These are phyloP conservation scores for Monosporascus sp. DNA, from an alignment of 2,329 filamentous ascomycete genomes.

Conservation along the genomic window DNA sequence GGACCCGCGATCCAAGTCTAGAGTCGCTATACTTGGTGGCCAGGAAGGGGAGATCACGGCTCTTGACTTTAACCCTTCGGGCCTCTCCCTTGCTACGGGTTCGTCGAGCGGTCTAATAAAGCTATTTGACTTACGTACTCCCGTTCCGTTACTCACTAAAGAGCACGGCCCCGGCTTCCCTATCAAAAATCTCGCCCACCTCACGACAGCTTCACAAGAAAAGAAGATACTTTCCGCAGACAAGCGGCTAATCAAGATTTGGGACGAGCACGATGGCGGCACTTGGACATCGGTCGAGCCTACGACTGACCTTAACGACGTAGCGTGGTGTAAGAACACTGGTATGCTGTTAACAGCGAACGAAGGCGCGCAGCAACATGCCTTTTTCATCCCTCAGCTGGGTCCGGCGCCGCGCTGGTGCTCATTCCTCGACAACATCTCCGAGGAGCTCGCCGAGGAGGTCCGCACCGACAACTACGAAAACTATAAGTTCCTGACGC, in stretches of 20 bases:
- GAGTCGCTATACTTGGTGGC: constrained; percentile 69
- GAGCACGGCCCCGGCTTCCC: constrained; percentile 95
- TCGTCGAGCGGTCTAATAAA: constrained; percentile 84
- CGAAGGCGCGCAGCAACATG: constrained; percentile 90
- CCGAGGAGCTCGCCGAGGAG: constrained; percentile 96
- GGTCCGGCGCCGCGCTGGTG: constrained; percentile 95
- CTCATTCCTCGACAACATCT: constrained; percentile 91
- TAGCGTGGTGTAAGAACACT: constrained; percentile 85
- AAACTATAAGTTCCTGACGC: constrained; percentile 97
- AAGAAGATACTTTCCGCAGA: constrained; percentile 89
- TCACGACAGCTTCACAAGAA: constrained; percentile 67
- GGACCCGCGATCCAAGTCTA: constrained; percentile 79
- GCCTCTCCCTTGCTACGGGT: constrained; percentile 78
- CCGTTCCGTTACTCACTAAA: constrained; percentile 78
- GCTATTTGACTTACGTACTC: constrained; percentile 86
- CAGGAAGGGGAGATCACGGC: constrained; percentile 75
- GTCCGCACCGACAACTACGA: constrained; percentile 80
- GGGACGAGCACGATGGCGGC: constrained; percentile 75
- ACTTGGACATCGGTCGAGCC: constrained; percentile 97
- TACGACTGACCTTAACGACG: constrained; percentile 87
- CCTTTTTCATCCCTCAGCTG: constrained; percentile 90
- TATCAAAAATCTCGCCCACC: constrained; percentile 74
- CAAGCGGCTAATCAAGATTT: constrained; percentile 95
- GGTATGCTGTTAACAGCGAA: constrained; percentile 97
- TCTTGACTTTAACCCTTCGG: constrained; percentile 77